A percentile compares a stretch with the other conserved stretches of the same genome.
Conservation (phyloP, 768 basidiomycete species). For the Mycena floridula region DNA sequence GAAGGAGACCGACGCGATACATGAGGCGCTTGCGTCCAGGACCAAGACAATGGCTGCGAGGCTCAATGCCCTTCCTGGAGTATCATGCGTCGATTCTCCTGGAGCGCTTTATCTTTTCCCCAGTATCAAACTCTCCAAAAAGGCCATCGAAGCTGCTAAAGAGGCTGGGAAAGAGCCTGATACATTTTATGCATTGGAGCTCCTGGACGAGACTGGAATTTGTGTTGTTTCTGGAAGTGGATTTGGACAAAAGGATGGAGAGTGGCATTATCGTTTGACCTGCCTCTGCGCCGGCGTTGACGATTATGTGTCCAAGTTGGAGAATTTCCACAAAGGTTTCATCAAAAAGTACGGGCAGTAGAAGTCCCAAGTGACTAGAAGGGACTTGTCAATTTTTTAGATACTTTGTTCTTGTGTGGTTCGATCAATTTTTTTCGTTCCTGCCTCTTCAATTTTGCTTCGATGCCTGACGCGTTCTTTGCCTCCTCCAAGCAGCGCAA, state of each 20-base stretch:
- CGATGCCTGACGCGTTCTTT: conserved; percentile 88
- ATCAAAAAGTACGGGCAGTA: conserved; percentile 24
- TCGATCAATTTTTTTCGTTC: too few species aligned
- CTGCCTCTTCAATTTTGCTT: background rate
- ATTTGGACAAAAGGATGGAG: conserved; percentile 89
- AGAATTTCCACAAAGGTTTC: conserved; percentile 21
- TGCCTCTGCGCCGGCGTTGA: conserved; percentile 94
- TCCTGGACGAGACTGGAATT: conserved; percentile 88
- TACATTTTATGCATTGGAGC: conserved; percentile 76
- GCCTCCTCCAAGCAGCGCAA: conserved; percentile 53
- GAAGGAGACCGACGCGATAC: conserved; percentile 77
- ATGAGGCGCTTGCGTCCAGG: conserved; percentile 64
- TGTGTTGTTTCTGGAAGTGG: conserved; percentile 92
- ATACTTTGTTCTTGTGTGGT: too few species aligned
- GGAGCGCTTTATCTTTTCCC: conserved; percentile 96
- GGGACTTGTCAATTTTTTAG: too few species aligned
- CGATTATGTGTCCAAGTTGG: conserved; percentile 83
- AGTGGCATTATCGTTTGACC: conserved; percentile 89
- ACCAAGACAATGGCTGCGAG: conserved; percentile 68
- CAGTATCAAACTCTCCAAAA: conserved; percentile 63
- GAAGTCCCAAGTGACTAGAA: too few species aligned
- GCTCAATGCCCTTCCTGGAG: conserved; percentile 81
- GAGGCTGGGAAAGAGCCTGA: conserved; percentile 77
- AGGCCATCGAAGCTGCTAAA: conserved; percentile 69
- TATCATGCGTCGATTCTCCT: conserved; percentile 83